Evolutionary conservation across 208 protist genomes (phyloP).

Genomic region (Acanthamoeba comandoni): DNA sequence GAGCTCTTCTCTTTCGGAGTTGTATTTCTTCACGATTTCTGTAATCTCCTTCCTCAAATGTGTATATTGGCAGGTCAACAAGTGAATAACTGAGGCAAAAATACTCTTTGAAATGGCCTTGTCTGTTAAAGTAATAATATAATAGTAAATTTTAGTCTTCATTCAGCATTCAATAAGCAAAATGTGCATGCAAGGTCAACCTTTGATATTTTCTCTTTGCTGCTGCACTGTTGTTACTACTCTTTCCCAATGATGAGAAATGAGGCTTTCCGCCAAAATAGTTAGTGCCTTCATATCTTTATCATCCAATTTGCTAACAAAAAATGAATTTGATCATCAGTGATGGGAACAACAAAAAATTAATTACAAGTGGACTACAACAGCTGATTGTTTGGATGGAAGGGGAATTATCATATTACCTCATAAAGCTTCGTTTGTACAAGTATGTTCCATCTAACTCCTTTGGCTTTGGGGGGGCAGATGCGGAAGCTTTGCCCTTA

Average conservation of each 20-base stretch:
- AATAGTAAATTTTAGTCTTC: too few relatives aligned
- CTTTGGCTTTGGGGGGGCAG: constrained; percentile 26
- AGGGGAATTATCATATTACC: too few relatives aligned
- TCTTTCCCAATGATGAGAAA: constrained; percentile 21
- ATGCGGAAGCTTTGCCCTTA: constrained; percentile 13
- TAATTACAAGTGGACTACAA: too few relatives aligned
- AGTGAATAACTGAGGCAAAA: constrained; percentile 43
- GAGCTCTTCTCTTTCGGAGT: constrained; percentile 23
- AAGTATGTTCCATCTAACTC: not conserved
- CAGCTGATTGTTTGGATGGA: too few relatives aligned
- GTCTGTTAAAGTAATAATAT: too few relatives aligned
- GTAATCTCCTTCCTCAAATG: not conserved
- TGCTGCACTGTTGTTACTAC: constrained; percentile 4
- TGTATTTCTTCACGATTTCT: constrained; percentile 11
- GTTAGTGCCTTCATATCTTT: constrained; percentile 10
- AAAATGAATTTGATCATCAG: too few relatives aligned
- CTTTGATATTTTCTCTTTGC: constrained; percentile 12
- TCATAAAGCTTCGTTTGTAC: too few relatives aligned
- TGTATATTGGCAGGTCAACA: constrained; percentile 44
- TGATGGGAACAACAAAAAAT: too few relatives aligned
- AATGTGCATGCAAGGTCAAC: too few relatives aligned
- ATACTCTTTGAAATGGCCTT: too few relatives aligned
- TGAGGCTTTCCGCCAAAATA: constrained; percentile 32
- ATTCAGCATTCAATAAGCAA: too few relatives aligned
- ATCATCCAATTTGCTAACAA: constrained; percentile 60